Conservation (phyloP, 2,329 filamentous ascomycete species). For the Phialophora verrucosa region DNA sequence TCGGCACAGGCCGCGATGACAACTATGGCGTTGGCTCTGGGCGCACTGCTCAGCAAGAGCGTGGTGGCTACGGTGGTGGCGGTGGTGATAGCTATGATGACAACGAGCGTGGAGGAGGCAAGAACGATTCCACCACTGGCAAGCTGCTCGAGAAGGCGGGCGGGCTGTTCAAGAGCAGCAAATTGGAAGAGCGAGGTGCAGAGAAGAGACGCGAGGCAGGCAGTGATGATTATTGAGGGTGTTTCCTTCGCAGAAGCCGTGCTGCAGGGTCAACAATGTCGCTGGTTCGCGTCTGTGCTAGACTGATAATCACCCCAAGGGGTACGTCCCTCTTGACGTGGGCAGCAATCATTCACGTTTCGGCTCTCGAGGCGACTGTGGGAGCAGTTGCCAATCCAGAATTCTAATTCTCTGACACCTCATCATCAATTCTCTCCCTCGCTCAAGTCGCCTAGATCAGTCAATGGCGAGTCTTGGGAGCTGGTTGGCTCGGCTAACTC, state of each 20-base stretch:
- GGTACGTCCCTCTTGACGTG: neutral
- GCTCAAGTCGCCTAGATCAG: constrained; percentile 26
- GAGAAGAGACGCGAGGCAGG: constrained; percentile 41
- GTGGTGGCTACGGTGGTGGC: constrained; percentile 34
- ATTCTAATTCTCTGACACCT: neutral
- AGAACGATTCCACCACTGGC: constrained; percentile 40
- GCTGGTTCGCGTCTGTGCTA: neutral
- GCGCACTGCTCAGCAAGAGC: constrained; percentile 30
- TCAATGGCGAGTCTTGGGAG: neutral
- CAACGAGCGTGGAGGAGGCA: constrained; percentile 24
- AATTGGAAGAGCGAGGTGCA: constrained; percentile 37
- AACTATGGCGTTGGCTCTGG: constrained; percentile 27
- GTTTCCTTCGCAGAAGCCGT: neutral
- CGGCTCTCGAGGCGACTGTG: neutral
- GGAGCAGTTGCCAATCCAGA: neutral
- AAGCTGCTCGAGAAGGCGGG: constrained; percentile 43
- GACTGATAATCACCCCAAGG: neutral
- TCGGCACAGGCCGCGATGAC: neutral
- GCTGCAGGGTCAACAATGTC: neutral
- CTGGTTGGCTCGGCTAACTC: constrained; percentile 20
- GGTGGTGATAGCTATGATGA: constrained; percentile 21
- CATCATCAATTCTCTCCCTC: constrained; percentile 20
- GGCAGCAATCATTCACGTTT: neutral
- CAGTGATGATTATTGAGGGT: constrained; percentile 22
- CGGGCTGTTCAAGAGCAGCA: constrained; percentile 39